Conservation (phyloP, 345 rosid species). For the Gossypium herbaceum region DNA sequence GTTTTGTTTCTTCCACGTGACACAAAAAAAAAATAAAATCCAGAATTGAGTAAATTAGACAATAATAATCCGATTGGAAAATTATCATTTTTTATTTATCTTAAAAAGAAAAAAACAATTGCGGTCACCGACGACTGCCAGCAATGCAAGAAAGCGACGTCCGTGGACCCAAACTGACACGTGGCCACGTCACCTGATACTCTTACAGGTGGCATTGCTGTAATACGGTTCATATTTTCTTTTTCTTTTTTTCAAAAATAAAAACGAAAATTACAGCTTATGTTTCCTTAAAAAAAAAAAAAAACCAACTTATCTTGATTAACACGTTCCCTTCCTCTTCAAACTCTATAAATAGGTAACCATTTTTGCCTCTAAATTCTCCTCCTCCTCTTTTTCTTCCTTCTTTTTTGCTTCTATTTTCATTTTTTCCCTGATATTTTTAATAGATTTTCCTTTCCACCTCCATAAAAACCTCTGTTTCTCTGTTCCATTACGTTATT, state of each 20-base stretch:
- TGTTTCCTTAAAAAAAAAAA: constrained; percentile 23
- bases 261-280: not conserved
- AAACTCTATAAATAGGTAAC: constrained; percentile 58
- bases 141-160: constrained; percentile 10
- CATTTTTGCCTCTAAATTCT: constrained; percentile 17
- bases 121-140: constrained; percentile 23
- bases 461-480: too few species aligned
- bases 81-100: too few species aligned
- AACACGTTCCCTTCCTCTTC: constrained; percentile 47
- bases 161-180: constrained; percentile 31
- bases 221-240: not conserved
- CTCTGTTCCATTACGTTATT: not conserved
- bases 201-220: constrained; percentile 25
- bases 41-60: not conserved
- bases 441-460: not conserved
- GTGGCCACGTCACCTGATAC: constrained; percentile 30
- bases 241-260: not conserved
- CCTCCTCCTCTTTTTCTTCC: constrained; percentile 21
- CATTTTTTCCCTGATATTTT: constrained; percentile 18
- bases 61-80: too few species aligned
- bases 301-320: constrained; percentile 46
- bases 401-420: constrained; percentile 10
- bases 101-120: not conserved
- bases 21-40: not conserved
- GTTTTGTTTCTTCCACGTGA: constrained; percentile 17